These are phyloP conservation scores for Oryza longistaminata DNA, from an alignment of 176 grass and related monocot species.

Conservation along the genomic window DNA sequence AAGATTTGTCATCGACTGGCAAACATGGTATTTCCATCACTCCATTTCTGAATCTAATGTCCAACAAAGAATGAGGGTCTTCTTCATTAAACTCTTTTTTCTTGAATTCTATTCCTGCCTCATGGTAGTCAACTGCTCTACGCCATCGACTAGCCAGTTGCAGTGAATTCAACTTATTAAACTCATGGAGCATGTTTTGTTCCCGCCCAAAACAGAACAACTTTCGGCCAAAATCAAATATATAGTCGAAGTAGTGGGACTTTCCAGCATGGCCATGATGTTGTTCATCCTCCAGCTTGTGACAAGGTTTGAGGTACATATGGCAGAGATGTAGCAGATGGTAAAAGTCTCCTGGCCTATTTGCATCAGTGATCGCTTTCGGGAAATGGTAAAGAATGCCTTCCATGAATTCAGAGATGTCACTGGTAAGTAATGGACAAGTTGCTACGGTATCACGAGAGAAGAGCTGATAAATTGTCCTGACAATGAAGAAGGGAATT, in stretches of 20 bases:
- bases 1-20: slow-evolving; percentile 19
- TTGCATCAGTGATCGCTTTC: neutral
- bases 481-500: neutral
- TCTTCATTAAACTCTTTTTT: neutral
- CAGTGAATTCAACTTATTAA: neutral
- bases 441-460: too few species aligned
- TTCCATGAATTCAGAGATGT: neutral
- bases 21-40: slow-evolving; percentile 18
- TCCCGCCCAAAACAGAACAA: neutral
- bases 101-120: neutral
- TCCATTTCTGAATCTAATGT: slow-evolving; percentile 23
- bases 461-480: neutral
- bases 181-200: neutral
- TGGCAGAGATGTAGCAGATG: slow-evolving; percentile 14
- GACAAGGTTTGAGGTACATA: neutral
- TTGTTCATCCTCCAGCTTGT: neutral
- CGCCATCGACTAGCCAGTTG: too few species aligned
- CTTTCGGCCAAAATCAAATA: neutral
- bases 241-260: accelerated
- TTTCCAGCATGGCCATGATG: accelerated
- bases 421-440: too few species aligned
- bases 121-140: slow-evolving; percentile 25
- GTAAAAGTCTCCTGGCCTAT: neutral
- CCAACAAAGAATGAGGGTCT: slow-evolving; percentile 13
- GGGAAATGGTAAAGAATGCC: neutral